These are phyloP conservation scores for Wickerhamomyces hampshirensis DNA, from an alignment of 805 yeast species.

Conservation along the genomic window DNA sequence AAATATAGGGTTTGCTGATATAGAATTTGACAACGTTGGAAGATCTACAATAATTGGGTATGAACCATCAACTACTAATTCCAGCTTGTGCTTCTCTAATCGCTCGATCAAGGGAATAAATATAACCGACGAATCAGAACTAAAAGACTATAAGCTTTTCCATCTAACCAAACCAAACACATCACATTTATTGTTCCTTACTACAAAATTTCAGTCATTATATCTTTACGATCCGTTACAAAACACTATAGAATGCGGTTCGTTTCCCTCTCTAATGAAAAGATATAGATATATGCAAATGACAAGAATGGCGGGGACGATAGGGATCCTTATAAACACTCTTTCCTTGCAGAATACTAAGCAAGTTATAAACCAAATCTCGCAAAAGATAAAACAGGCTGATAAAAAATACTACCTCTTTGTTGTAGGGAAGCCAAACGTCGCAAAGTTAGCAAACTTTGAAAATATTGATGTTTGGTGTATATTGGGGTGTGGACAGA, in stretches of 20 bases:
- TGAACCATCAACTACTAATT: conserved; percentile 4
- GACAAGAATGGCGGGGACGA: conserved; percentile 87
- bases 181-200: conserved; percentile 70
- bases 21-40: conserved; percentile 30
- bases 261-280: conserved; percentile 74
- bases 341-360: conserved; percentile 75
- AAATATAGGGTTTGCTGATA: conserved; percentile 35
- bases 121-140: conserved; percentile 26
- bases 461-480: conserved; percentile 96
- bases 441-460: conserved; percentile 93
- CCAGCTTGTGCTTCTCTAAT: conserved; percentile 23
- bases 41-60: conserved; percentile 40
- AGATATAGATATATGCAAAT: conserved; percentile 82
- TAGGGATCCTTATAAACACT: conserved; percentile 89
- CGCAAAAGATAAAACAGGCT: conserved; percentile 57
- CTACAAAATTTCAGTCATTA: conserved; percentile 61
- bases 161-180: conserved; percentile 73
- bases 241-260: conserved; percentile 41
- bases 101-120: conserved; percentile 25
- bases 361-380: conserved; percentile 56
- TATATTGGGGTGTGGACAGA: conserved; percentile 88
- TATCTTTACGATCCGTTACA: conserved; percentile 43
- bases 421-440: conserved; percentile 97
- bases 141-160: conserved; percentile 53
- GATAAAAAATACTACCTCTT: conserved; percentile 91